phyloP scores from a whole-genome alignment of 805 yeast genomes.

The Metschnikowia continentalis region DNA sequence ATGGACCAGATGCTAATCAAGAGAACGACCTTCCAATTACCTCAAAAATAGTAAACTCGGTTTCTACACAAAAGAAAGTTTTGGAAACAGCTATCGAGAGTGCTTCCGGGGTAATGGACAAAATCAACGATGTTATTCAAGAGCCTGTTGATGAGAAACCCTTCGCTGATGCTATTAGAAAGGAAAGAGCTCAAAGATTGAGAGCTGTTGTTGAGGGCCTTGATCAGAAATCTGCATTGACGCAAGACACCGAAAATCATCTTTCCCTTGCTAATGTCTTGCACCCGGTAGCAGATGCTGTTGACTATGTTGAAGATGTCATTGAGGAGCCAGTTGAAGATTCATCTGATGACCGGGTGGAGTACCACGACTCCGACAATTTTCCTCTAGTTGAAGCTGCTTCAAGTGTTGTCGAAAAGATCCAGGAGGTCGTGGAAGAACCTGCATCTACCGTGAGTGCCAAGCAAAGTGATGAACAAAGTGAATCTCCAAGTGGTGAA shows the following conservation, averaged over 20 bases:
- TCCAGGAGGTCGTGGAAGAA: background rate
- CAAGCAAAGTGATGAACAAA: background rate
- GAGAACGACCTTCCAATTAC: background rate
- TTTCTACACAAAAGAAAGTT: background rate
- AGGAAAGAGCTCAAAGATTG: background rate
- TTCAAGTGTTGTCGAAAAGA: background rate
- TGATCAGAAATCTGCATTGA: background rate
- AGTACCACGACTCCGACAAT: background rate
- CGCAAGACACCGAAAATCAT: background rate
- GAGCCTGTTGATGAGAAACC: conserved; percentile 1
- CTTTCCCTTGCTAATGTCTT: background rate
- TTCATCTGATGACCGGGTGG: background rate
- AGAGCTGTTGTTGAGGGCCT: background rate
- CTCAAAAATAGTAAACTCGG: background rate
- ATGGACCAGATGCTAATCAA: background rate
- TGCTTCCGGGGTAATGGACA: background rate
- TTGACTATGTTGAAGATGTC: background rate
- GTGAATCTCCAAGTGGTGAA: background rate
- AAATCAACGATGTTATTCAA: background rate
- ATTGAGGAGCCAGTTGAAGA: background rate
- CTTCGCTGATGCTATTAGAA: background rate
- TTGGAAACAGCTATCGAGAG: background rate
- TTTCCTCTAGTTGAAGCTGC: background rate
- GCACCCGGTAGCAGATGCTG: background rate
- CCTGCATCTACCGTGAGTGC: background rate